Percentiles rank a stretch among this genome's conserved stretches.
Evolutionary conservation across 805 yeast genomes (phyloP).

Genomic region (Candida orba): DNA sequence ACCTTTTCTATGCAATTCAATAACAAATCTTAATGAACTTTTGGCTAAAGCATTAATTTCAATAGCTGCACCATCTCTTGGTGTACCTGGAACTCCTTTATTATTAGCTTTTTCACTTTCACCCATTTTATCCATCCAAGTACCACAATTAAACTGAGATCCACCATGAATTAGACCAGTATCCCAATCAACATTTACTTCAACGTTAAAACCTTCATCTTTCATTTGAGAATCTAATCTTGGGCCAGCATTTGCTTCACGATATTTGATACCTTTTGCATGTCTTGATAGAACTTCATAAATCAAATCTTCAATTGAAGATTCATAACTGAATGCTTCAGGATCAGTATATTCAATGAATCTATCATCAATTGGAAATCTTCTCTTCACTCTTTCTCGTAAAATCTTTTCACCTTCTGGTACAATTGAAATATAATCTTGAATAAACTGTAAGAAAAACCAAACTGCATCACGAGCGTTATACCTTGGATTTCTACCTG

Average conservation of each 20-base stretch:
- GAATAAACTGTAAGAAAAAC: constrained; percentile 87
- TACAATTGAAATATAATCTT: constrained; percentile 63
- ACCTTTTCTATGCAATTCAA: constrained; percentile 46
- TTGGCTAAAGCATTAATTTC: constrained; percentile 87
- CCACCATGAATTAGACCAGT: constrained; percentile 91
- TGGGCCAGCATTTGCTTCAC: constrained; percentile 95
- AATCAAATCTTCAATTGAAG: constrained; percentile 67
- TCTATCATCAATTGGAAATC: constrained; percentile 86
- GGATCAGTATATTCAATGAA: constrained; percentile 64
- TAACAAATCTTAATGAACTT: constrained; percentile 76
- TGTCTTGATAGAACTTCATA: constrained; percentile 83
- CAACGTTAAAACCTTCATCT: constrained; percentile 86
- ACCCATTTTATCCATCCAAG: constrained; percentile 99
- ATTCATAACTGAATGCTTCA: constrained; percentile 65
- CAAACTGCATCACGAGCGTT: constrained; percentile 97
- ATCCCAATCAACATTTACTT: constrained; percentile 75
- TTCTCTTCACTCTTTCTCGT: constrained; percentile 64
- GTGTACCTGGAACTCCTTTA: constrained; percentile 95
- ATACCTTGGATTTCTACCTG: constrained; percentile 89
- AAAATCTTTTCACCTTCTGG: constrained; percentile 66
- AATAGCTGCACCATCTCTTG: constrained; percentile 94
- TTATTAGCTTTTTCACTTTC: constrained; percentile 78
- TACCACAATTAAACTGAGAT: constrained; percentile 88
- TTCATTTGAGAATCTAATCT: constrained; percentile 86
- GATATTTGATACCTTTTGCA: constrained; percentile 76